Evolutionary conservation across 768 basidiomycete genomes (phyloP).

Genomic region (Pulveroboletus ravenelii): DNA sequence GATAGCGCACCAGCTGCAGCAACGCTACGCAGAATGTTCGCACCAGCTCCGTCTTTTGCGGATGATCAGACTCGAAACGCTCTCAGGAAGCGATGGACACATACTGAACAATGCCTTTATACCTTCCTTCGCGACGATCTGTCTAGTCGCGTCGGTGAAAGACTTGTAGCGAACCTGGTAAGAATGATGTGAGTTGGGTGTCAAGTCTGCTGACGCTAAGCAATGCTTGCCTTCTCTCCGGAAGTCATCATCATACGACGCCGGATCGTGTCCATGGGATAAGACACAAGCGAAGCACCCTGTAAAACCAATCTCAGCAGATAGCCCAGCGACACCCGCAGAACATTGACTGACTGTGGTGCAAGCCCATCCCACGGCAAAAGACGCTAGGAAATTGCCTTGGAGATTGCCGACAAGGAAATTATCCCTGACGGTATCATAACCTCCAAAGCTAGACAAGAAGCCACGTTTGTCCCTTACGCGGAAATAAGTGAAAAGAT

Average conservation of each 20-base stretch:
- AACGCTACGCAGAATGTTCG: constrained; percentile 53
- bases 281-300: constrained; percentile 37
- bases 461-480: neutral
- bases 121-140: constrained; percentile 41
- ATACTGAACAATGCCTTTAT: constrained; percentile 34
- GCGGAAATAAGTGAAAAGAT: neutral
- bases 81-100: constrained; percentile 5
- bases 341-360: constrained; percentile 32
- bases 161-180: constrained; percentile 35
- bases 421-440: constrained; percentile 37
- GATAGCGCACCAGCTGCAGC: constrained; percentile 51
- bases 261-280: constrained; percentile 42
- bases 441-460: constrained; percentile 37
- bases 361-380: constrained; percentile 38
- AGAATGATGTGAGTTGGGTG: neutral
- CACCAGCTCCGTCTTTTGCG: constrained; percentile 52
- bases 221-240: constrained; percentile 28
- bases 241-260: constrained; percentile 48
- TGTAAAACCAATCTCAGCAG: constrained; percentile 8
- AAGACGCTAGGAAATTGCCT: constrained; percentile 39
- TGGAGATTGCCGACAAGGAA: constrained; percentile 36
- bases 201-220: neutral
- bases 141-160: constrained; percentile 36
- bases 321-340: neutral
- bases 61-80: neutral